Conservation (phyloP, 2,329 filamentous ascomycete species). For the Curvularia sp. region DNA sequence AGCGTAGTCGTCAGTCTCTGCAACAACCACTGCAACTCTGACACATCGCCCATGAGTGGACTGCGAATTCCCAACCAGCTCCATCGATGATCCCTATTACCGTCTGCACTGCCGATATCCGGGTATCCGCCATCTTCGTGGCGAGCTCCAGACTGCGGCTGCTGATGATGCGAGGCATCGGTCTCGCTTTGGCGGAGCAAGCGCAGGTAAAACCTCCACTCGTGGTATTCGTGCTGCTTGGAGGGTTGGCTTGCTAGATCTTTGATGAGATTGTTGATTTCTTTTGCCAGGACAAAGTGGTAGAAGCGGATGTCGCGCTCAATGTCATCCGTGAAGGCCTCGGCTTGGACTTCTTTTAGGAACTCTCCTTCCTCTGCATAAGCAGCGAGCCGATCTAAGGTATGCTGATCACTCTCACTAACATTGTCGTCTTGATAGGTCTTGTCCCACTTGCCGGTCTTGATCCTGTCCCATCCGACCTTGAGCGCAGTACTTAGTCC, state of each 20-base stretch:
- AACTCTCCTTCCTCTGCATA: constrained; percentile 54
- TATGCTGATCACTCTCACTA: constrained; percentile 22
- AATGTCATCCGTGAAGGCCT: constrained; percentile 51
- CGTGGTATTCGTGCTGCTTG: constrained; percentile 49
- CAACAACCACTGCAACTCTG: constrained; percentile 76
- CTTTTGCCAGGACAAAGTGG: constrained; percentile 56
- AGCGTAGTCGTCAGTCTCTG: constrained; percentile 67
- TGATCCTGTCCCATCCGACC: constrained; percentile 34
- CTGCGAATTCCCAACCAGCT: constrained; percentile 75
- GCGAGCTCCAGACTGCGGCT: constrained; percentile 33
- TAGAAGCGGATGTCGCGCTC: constrained; percentile 61
- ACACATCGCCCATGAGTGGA: constrained; percentile 71
- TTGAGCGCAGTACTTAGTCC: constrained; percentile 49
- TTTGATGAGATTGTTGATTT: constrained; percentile 53
- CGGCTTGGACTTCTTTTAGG: constrained; percentile 51
- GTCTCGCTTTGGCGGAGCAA: constrained; percentile 52
- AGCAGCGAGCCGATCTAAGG: constrained; percentile 43
- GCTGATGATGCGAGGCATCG: constrained; percentile 47
- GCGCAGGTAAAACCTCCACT: constrained; percentile 50
- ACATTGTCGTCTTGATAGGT: constrained; percentile 13
- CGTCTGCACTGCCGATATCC: constrained; percentile 44
- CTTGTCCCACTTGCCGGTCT: constrained; percentile 29
- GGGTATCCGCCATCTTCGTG: constrained; percentile 27
- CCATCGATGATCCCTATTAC: constrained; percentile 66
- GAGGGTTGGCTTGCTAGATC: constrained; percentile 51